Base-by-base conservation (phyloP, 2,329 filamentous ascomycete genomes). In the Clonostachys solani region DNA sequence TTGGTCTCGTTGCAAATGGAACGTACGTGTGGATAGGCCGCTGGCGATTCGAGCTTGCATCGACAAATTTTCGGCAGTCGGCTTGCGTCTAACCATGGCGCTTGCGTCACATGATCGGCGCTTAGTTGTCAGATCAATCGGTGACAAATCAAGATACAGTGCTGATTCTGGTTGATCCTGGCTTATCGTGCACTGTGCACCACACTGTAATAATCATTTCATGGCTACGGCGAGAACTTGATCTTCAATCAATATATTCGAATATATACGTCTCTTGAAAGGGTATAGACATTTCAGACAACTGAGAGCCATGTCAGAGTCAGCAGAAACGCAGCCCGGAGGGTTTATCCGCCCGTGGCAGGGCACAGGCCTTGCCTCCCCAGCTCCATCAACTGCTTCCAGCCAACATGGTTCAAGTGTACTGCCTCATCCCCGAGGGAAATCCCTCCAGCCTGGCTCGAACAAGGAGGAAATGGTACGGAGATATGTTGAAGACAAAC, bases 391-490 rank as follows among this genome's bases (percentile, higher is more conserved):
- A 48, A 66, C 65, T 12, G 58, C 72, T 12, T 79, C 78, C 7
- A 65, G 57, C 40, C 67, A 38, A 57, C 60, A 55, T 56, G 57
- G 44, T 53, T 64, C 56, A 2, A 58, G 69, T 10, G 63, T 62
- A 8, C 69, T 85, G 6, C 82, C 82, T 6, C 78, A 76, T 45
- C 82, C 81, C 0, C 71, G 81, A 40, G 63, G 66, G 18, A 74
- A 69, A 34, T 67, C 80, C 0, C 59, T 86, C 2, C 67, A 68
- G 13, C 70, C 80, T 0, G 80, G 81, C 0, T 83, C 80, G 0
- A 71, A 65, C 34, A 84, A 84, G 53, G 82, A 84, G 55, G 78
- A 81, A 47, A 71, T 78, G 41, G 75, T 82, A 10, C 70, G 81
- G 40, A 66, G 77, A n/a, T 83, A 78, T 53, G 72, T 80, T 6